Base-by-base conservation (phyloP, 768 basidiomycete species). In the Kwoniella sp. region DNA sequence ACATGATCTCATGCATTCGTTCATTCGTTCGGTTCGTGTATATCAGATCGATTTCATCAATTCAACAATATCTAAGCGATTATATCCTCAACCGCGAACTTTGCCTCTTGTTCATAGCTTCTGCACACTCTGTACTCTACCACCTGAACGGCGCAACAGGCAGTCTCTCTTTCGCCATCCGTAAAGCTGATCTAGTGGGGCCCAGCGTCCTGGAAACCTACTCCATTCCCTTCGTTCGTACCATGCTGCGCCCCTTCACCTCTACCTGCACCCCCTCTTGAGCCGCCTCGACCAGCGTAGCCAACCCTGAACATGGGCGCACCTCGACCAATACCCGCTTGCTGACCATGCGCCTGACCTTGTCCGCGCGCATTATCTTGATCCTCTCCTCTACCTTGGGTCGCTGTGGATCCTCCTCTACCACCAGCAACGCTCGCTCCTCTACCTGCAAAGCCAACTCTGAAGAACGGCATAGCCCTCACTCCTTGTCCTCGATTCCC, bases 391-490 rank as follows among this genome's bases (percentile, higher is more conserved):
- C 56, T n/a, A 17, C 19, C 15, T 19, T 2, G 9, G 53, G 19
- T 27, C 13, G 33, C 36, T 57, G 36, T 26, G 0, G 40, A 40
- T 17, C 52, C 24, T n/a, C 55, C 55, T 21, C 55, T 44, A 55
- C 47, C 33, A 26, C 48, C 56, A 46, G 24, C 25, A 17, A 36
- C 54, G 25, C 22, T 36, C 29, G 44, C 60, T 4, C 61, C 55
- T 30, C 61, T 47, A 10, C 61, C 61, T 0, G 61, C 61, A 30
- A 56, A 63, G 10, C 61, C 61, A 15, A 63, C 44, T 44, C 61
- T 63, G 26, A 56, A 63, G 24, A 64, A 50, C 19, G 62, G 62
- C 62, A 51, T 50, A 24, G 62, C 55, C 30, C 62, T 57, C 7
- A 64, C 48, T 1, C 48, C 55, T 10, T 33, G 49, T 17, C 62